Evolutionary conservation across 805 yeast species (phyloP), one percentile per base, ranked within the genome.

Genomic region (Hanseniaspora clermontiae): DNA sequence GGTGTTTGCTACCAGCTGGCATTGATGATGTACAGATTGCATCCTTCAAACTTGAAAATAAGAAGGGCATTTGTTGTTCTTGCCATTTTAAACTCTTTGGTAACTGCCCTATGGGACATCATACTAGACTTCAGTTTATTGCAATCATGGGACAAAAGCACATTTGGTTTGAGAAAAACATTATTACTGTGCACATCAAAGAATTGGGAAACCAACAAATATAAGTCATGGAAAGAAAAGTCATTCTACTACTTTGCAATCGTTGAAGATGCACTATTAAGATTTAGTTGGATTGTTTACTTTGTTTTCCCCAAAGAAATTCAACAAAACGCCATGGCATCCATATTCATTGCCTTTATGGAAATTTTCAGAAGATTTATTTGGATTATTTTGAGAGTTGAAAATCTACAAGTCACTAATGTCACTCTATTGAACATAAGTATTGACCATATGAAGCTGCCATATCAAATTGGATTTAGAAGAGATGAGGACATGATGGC

Each of bases 91-190:
- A 90, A 93, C 67, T 80, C 96, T 0, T 51, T 82, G 0, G 78
- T 78, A 64, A 77, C 90, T 37, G 69, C 84, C 0, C 60, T 81
- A 3, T 93, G 98, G 98, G 98, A 93, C 69, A 72, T 93, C 6
- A 72, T 90, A 43, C 88, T 93, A 95, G 98, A 93, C 72, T 93
- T 96, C 91, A 89, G 97, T 1, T 72, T 93, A 63, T 74, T 85
- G 57, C 96, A 87, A 67, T 72, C 79, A 32, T 56, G 54, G 55
- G 77, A 74, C 14, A 75, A 84, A 2, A 73, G 75, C 59, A 76
- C 84, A 66, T 69, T 69, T 57, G 69, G 83, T 31, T 72, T 90
- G 52, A 75, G 97, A 62, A 82, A 87, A 64, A 83, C 86, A 63
- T 72, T 90, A 51, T 83, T 83, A 45, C 82, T 78, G 63, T 82